Base-by-base conservation (phyloP, 495 filamentous ascomycete species). In the Lophium mytilinum region DNA sequence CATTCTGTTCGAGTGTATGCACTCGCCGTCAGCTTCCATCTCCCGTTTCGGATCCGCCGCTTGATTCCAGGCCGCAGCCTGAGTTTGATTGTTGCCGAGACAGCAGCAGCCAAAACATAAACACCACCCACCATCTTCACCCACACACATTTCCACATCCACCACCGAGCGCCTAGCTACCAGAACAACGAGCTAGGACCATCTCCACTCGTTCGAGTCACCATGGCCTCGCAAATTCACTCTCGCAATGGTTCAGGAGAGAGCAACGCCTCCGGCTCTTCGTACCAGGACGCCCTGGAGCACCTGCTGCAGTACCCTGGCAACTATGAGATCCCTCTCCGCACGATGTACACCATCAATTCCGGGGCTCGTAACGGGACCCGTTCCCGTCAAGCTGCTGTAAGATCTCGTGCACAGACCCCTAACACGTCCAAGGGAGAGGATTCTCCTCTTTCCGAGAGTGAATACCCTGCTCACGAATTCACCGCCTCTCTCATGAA, bases 271-370 rank as follows among this genome's bases (percentile, higher is more conserved):
- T 63, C 61, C 30, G 58, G 54, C 37, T 61, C 66, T 5, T 65
- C 69, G 9, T 72, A 69, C 64, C 68, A 68, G 54, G 57, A 65
- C 50, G 83, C 89, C 57, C 76, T 89, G 46, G 85, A 89, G 52
- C 85, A 89, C 65, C 75, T 83, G 53, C 69, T 85, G 42, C 77
- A 83, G 36, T 83, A 87, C 66, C 82, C 84, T 9, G 76, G 74
- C 55, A 76, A 75, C 35, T 87, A 87, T 64, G 85, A 88, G 62
- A 83, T 89, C 40, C 86, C 86, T 14, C 75, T 89, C 18, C 80
- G 85, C 50, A 86, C 81, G 55, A 87, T 88, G 77, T 89, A 89
- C 68, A 78, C 77, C 12, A 74, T 89, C 68, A 89, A 89, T 64
- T 84, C 78, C 57, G 75, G 80, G 40, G 75, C 80, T 5, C 68